Conservation (phyloP, 805 yeast genomes). For the Candida yuanshanica region DNA sequence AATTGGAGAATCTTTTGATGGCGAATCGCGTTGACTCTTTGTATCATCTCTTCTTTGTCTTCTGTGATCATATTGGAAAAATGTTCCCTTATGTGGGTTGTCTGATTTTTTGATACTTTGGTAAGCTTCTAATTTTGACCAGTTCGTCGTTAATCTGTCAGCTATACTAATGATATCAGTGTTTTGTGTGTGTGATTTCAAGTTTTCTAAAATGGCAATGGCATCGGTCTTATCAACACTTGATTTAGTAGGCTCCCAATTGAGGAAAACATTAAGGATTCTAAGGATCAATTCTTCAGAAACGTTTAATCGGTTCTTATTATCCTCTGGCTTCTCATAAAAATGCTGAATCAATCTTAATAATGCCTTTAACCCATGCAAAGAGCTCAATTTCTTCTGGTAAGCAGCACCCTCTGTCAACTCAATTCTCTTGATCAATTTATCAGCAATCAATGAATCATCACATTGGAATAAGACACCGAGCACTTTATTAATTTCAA, state of each 20-base stretch:
- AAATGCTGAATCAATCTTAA: conserved; percentile 47
- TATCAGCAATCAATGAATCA: conserved; percentile 56
- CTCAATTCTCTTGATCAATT: conserved; percentile 63
- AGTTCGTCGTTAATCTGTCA: conserved; percentile 46
- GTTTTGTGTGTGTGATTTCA: conserved; percentile 26
- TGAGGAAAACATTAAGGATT: conserved; percentile 50
- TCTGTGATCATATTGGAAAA: conserved; percentile 13
- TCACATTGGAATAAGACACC: conserved; percentile 74
- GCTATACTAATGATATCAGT: conserved; percentile 33
- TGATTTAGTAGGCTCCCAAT: conserved; percentile 70
- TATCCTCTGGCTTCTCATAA: conserved; percentile 9
- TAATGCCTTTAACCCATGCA: conserved; percentile 85
- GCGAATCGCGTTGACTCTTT: neutral
- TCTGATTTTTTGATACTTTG: conserved; percentile 71
- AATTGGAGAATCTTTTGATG: neutral
- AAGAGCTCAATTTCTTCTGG: conserved; percentile 55
- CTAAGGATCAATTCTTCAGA: conserved; percentile 38
- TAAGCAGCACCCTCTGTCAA: conserved; percentile 45
- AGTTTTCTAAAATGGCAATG: conserved; percentile 50
- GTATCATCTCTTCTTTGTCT: conserved; percentile 13
- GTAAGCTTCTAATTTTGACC: conserved; percentile 77
- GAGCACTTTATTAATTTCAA: conserved; percentile 77
- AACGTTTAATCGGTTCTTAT: conserved; percentile 8
- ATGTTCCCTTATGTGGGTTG: neutral
- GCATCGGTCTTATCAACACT: conserved; percentile 71